Base-by-base conservation (phyloP, 2,329 filamentous ascomycete species). In the Colletotrichum higginsianum region DNA sequence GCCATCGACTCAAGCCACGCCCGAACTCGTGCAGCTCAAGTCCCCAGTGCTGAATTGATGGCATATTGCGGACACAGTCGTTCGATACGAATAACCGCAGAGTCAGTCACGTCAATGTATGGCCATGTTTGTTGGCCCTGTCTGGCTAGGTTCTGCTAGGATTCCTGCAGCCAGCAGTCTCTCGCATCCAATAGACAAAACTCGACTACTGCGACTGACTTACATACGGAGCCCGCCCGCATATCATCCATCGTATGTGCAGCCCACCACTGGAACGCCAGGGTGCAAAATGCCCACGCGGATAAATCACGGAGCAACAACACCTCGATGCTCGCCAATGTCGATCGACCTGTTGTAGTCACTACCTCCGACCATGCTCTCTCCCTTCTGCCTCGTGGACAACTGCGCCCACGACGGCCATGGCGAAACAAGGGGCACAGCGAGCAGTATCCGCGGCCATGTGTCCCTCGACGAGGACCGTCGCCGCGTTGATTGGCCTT, bases 131-230 rank as follows among this genome's bases (percentile, higher is more conserved):
- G 40, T 38, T 47, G 58, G 40, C 68, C 65, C 60, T 60, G 65
- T 57, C 53, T 60, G 65, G 60, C 58, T 60, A 64, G 65, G 60
- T 9, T 50, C 53, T 47, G 53, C 68, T 30, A 30, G 65, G 53
- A 18, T 55, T 44, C 40, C 55, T n/a, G 9, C 30, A n/a, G 8
- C 47, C 18, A 44, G 15, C 35, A 35, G 40, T 46, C 26, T 21
- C 16, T 21, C 9, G 40, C 35, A 18, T 35, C 44, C 56, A 47
- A 53, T 63, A 44, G 66, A 30, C 52, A 52, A 21, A 42, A 53
- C 30, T 42, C 40, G 46, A 49, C 68, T 71, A 64, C 68, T 71
- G 65, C 68, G 60, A 68, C 30, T 68, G 46, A 68, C 65, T 71
- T 68, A 68, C 68, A 71, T 68, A 68, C 58, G 65, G 52, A 49